These are phyloP conservation scores for Forsythia suspensa DNA, from an alignment of 257 asterid genomes.

Conservation along the genomic window DNA sequence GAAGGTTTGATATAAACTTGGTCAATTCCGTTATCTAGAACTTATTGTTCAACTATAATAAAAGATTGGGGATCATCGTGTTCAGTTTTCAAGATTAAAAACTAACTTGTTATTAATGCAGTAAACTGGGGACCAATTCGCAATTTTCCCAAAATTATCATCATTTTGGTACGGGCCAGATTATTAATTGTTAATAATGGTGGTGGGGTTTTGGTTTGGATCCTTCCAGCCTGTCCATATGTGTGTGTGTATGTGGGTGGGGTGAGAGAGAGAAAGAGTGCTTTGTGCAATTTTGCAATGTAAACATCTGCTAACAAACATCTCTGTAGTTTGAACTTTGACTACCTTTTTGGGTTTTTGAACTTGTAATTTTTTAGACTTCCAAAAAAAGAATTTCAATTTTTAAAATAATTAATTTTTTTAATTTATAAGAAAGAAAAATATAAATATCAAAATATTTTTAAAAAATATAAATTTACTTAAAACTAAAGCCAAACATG, in stretches of 20 bases:
- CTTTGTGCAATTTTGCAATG: background rate
- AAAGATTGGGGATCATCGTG: background rate
- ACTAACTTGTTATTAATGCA: background rate
- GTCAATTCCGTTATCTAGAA: no score
- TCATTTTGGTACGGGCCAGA: constrained; percentile 33
- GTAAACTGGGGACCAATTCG: background rate
- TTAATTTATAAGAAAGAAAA: background rate
- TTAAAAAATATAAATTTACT: background rate
- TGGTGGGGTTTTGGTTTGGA: constrained; percentile 63
- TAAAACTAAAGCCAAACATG: background rate
- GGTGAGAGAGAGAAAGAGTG: constrained; percentile 4
- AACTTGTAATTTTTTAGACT: constrained; percentile 32
- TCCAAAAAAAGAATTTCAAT: background rate
- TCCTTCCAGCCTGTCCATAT: constrained; percentile 68
- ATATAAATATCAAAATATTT: no score
- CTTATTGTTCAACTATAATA: no score
- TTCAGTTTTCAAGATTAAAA: background rate
- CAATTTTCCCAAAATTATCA: background rate
- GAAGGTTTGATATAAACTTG: background rate
- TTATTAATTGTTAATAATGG: constrained; percentile 59
- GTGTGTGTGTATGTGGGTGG: constrained; percentile 11
- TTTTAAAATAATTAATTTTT: no score
- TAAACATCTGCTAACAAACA: constrained; percentile 30
- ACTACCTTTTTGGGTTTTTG: constrained; percentile 39
- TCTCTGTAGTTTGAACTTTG: constrained; percentile 45